A percentile compares a stretch with the other conserved stretches of the same genome.
phyloP scores from a whole-genome alignment of 768 basidiomycete genomes.

The Mycena latifolia region DNA sequence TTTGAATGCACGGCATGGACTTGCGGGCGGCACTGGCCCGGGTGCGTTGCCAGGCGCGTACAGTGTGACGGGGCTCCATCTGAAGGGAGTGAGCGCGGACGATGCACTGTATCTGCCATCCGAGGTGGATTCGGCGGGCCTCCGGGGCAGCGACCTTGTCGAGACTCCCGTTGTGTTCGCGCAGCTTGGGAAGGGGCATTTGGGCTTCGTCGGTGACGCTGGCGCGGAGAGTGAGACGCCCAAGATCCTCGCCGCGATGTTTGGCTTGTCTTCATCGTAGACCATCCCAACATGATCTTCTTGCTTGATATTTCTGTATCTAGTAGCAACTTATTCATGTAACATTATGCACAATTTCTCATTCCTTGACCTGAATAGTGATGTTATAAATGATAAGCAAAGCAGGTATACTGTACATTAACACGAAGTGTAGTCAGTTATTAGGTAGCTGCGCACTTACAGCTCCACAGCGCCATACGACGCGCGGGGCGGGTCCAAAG shows the following conservation, averaged over 20 bases:
- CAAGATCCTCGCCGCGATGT: constrained; percentile 50
- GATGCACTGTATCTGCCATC: constrained; percentile 28
- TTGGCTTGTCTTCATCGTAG: constrained; percentile 33
- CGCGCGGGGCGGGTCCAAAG: constrained; percentile 37
- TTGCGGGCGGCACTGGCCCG: constrained; percentile 33
- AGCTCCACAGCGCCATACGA: constrained; percentile 23
- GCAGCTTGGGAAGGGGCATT: constrained; percentile 48
- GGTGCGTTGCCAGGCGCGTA: constrained; percentile 37
- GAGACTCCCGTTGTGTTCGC: constrained; percentile 43
- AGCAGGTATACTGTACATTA: too few relatives aligned
- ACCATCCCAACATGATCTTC: too few relatives aligned
- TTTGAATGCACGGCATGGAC: constrained; percentile 36
- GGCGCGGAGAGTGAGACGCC: constrained; percentile 46
- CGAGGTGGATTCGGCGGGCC: too few relatives aligned
- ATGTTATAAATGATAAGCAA: too few relatives aligned
- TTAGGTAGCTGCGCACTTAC: too few relatives aligned
- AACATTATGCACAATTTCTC: neutral
- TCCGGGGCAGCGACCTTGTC: neutral
- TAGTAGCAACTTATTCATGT: constrained; percentile 4
- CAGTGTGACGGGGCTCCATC: constrained; percentile 42
- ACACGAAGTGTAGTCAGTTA: too few relatives aligned
- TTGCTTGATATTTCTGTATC: neutral
- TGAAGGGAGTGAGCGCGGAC: constrained; percentile 40
- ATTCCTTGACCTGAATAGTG: too few relatives aligned
- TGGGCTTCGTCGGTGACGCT: constrained; percentile 53